A percentile compares a stretch with the other conserved stretches of the same genome.
Conservation (phyloP, 2,329 filamentous ascomycete species). For the Didymosphaeria variabile region DNA sequence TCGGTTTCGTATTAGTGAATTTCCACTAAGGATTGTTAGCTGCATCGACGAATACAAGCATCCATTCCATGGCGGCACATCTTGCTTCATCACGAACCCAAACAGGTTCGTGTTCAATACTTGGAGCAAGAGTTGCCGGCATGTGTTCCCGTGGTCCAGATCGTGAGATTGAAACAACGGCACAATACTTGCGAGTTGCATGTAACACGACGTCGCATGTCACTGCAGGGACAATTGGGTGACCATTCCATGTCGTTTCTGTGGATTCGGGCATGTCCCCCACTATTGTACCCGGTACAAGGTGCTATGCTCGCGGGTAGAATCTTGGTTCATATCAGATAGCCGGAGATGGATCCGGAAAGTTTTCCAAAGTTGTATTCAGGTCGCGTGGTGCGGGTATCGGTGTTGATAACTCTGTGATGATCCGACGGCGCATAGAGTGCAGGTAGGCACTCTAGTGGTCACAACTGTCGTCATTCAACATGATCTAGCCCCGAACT, state of each 20-base stretch:
- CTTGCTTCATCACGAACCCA: background rate
- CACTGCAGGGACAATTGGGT: background rate
- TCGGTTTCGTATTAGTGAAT: slow-evolving; percentile 14
- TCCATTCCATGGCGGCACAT: slow-evolving; percentile 3
- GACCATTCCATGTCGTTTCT: background rate
- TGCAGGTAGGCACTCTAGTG: background rate
- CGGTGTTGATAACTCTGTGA: background rate
- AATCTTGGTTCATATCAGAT: slow-evolving; percentile 8
- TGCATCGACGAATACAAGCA: background rate
- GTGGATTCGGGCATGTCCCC: background rate
- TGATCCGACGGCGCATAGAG: background rate
- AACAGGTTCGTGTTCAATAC: background rate
- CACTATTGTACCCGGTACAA: background rate
- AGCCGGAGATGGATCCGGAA: background rate
- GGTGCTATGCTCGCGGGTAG: background rate
- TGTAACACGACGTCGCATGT: background rate
- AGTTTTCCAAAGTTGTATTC: background rate
- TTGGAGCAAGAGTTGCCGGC: background rate
- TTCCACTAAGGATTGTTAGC: background rate
- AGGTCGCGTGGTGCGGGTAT: background rate
- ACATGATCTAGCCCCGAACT: background rate
- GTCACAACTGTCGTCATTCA: background rate
- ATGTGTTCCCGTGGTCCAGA: background rate
- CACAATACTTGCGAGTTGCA: background rate
- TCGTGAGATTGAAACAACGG: background rate